Evolutionary conservation across 2,329 filamentous ascomycete genomes (phyloP).

Genomic region (Pyrenochaeta sp.): DNA sequence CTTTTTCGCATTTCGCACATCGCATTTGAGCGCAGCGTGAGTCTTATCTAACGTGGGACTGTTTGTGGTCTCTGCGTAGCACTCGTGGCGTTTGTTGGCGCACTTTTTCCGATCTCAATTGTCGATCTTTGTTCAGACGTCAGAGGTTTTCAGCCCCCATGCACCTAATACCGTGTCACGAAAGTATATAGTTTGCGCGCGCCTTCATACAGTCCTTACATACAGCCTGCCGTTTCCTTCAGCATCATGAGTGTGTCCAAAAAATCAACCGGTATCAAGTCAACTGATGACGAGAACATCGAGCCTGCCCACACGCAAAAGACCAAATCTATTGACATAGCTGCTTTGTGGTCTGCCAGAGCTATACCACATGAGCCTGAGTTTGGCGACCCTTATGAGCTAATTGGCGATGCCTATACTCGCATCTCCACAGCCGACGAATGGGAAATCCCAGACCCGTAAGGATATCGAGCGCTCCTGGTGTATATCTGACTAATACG

Average conservation of each 20-base stretch:
- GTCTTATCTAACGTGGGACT: too few relatives aligned
- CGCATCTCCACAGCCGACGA: constrained; percentile 10
- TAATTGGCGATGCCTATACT: constrained; percentile 30
- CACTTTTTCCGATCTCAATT: too few relatives aligned
- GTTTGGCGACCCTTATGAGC: constrained; percentile 19
- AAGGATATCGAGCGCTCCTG: constrained; percentile 1
- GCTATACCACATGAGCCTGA: constrained; percentile 13
- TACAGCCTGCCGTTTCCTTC: too few relatives aligned
- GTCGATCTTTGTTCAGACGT: too few relatives aligned
- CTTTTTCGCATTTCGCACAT: too few relatives aligned
- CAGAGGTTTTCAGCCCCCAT: constrained; percentile 8
- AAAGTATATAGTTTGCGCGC: constrained; percentile 6
- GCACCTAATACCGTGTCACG: constrained; percentile 2
- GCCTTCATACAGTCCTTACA: too few relatives aligned
- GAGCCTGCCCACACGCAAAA: constrained; percentile 3
- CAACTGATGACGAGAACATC: constrained; percentile 2
- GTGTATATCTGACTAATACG: constrained; percentile 1
- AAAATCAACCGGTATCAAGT: constrained; percentile 3
- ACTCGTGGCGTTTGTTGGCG: too few relatives aligned
- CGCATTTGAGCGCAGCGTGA: too few relatives aligned
- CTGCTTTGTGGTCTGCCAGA: constrained; percentile 12
- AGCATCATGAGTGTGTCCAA: too few relatives aligned
- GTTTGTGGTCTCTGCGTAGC: too few relatives aligned
- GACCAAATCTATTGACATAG: constrained; percentile 5
- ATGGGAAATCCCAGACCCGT: constrained; percentile 31